phyloP scores from a whole-genome alignment of 495 filamentous ascomycete genomes.

The Penicillium tannophilum region DNA sequence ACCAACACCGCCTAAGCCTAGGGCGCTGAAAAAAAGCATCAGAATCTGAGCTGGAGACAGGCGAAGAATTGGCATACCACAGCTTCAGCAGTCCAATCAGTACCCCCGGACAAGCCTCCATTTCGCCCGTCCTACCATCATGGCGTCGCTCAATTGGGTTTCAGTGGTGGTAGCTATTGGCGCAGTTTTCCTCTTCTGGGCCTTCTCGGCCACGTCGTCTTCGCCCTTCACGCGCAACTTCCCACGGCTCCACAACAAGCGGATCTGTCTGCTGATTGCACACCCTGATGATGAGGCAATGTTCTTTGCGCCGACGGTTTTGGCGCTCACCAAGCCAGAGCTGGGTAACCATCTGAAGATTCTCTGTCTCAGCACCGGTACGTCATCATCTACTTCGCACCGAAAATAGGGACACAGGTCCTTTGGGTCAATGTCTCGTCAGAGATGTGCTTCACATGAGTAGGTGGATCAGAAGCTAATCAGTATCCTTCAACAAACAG shows the following conservation, averaged over 20 bases:
- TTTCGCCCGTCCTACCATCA: constrained; percentile 12
- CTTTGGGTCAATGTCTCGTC: not conserved
- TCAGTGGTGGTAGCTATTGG: constrained; percentile 36
- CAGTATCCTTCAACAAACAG: constrained; percentile 32
- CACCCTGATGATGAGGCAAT: constrained; percentile 99
- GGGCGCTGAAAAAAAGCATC: not conserved
- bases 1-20: not conserved
- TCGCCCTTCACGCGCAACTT: constrained; percentile 68
- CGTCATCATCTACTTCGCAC: constrained; percentile 13
- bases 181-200: constrained; percentile 47
- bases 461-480: not conserved
- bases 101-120: not conserved
- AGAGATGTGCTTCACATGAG: not conserved
- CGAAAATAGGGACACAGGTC: not conserved
- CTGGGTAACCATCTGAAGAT: constrained; percentile 90
- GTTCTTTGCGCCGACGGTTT: constrained; percentile 93
- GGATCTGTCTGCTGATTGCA: constrained; percentile 88
- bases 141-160: constrained; percentile 30
- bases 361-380: constrained; percentile 85
- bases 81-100: not conserved
- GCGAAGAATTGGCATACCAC: not conserved
- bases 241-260: constrained; percentile 72
- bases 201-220: constrained; percentile 52
- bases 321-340: constrained; percentile 72
- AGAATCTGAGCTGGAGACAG: not conserved